phyloP scores from a whole-genome alignment of 2,329 filamentous ascomycete species.

The Sporothrix dimorphospora region DNA sequence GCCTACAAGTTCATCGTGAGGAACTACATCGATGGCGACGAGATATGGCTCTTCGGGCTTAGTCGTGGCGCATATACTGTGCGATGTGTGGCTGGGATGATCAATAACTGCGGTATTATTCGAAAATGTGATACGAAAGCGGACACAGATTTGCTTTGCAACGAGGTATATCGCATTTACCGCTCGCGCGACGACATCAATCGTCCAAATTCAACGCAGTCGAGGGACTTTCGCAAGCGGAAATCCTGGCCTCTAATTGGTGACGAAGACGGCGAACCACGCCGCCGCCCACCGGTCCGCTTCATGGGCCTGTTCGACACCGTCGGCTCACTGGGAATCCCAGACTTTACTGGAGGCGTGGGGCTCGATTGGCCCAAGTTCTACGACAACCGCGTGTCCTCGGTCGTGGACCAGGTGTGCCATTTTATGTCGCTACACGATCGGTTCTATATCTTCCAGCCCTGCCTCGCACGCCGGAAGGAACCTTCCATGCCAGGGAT shows the following conservation, averaged over 20 bases:
- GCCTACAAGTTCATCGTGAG: constrained; percentile 33
- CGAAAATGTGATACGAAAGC: constrained; percentile 24
- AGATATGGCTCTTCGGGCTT: constrained; percentile 39
- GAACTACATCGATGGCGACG: constrained; percentile 33
- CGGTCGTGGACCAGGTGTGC: constrained; percentile 36
- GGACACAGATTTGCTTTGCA: constrained; percentile 30
- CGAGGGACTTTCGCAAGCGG: constrained; percentile 30
- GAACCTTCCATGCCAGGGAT: constrained; percentile 24
- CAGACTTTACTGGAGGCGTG: constrained; percentile 32
- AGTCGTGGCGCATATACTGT: constrained; percentile 38
- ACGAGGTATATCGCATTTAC: constrained; percentile 37
- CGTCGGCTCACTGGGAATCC: constrained; percentile 30
- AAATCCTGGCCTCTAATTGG: constrained; percentile 31
- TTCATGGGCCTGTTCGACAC: constrained; percentile 38
- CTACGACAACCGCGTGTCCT: constrained; percentile 37
- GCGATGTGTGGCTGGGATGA: constrained; percentile 38
- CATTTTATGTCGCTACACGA: constrained; percentile 36
- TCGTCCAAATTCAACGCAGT: constrained; percentile 32
- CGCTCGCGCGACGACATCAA: constrained; percentile 33
- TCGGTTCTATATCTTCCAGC: constrained; percentile 16
- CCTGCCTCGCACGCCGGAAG: constrained; percentile 18
- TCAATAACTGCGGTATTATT: constrained; percentile 40
- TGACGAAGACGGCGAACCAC: constrained; percentile 20
- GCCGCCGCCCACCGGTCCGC: constrained; percentile 31
- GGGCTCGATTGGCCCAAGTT: constrained; percentile 31